These are phyloP conservation scores for Septoria linicola DNA, from an alignment of 2,329 filamentous ascomycete genomes.

Conservation along the genomic window DNA sequence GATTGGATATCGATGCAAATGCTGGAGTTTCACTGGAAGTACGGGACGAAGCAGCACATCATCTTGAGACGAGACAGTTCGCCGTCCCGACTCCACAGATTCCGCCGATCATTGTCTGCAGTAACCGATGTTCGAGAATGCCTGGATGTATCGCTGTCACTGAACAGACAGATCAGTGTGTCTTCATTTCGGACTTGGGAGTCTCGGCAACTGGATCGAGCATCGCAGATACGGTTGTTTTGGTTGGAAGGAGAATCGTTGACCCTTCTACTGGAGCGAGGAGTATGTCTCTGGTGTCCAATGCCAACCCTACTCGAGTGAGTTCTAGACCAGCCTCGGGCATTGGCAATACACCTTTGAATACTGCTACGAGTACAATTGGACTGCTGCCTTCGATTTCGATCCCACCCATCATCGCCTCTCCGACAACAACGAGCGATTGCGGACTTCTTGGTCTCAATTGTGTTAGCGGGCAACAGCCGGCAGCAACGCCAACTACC, in stretches of 20 bases:
- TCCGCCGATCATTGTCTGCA: conserved; percentile 22
- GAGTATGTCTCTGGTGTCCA: conserved; percentile 9
- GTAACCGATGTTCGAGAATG: conserved; percentile 24
- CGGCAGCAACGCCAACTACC: background rate
- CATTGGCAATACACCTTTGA: conserved; percentile 11
- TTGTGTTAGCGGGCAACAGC: background rate
- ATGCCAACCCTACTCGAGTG: conserved; percentile 9
- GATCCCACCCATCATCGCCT: conserved; percentile 5
- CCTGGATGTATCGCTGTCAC: conserved; percentile 25
- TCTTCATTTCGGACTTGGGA: conserved; percentile 24
- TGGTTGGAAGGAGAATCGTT: conserved; percentile 21
- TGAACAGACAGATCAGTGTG: conserved; percentile 18
- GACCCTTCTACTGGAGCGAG: conserved; percentile 2
- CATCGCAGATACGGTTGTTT: conserved; percentile 24
- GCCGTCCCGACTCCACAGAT: background rate
- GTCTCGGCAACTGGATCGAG: conserved; percentile 12
- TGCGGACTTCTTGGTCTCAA: conserved; percentile 7
- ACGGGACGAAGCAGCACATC: background rate
- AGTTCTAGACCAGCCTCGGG: conserved; percentile 13
- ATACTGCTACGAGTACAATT: conserved; percentile 12
- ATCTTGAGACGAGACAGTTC: background rate
- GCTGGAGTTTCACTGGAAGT: background rate
- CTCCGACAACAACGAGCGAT: background rate
- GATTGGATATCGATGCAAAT: background rate
- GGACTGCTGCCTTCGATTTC: background rate